phyloP scores from a whole-genome alignment of 805 yeast genomes.

The Barnettozyma wickerhamii region DNA sequence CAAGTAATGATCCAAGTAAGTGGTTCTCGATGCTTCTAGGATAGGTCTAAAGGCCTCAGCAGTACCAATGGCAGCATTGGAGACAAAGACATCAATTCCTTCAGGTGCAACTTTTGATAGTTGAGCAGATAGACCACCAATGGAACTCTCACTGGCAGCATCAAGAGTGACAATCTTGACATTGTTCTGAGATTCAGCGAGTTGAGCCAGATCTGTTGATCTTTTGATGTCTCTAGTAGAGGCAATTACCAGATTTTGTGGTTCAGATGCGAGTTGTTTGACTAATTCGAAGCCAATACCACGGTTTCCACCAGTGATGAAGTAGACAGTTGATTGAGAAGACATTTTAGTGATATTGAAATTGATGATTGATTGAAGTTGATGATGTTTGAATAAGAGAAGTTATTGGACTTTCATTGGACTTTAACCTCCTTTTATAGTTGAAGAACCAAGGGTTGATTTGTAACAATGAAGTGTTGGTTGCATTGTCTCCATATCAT shows the following conservation, averaged over 20 bases:
- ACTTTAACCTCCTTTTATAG: too few relatives aligned
- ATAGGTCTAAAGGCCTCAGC: neutral
- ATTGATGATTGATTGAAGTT: too few relatives aligned
- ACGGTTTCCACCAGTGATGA: conserved; percentile 6
- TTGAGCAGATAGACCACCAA: conserved; percentile 2
- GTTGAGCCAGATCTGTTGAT: conserved; percentile 2
- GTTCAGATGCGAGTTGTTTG: conserved; percentile 1
- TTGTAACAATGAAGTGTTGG: too few relatives aligned
- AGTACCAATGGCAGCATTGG: conserved; percentile 14
- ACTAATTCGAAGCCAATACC: conserved; percentile 8
- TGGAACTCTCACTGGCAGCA: conserved; percentile 9
- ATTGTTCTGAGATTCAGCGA: conserved; percentile 3
- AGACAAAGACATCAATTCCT: conserved; percentile 13
- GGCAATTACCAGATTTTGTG: conserved; percentile 1
- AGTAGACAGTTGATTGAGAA: too few relatives aligned
- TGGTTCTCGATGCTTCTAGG: conserved; percentile 1
- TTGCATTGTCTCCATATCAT: too few relatives aligned
- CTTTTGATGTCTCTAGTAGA: neutral
- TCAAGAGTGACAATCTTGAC: conserved; percentile 10
- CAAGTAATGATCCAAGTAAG: conserved; percentile 4
- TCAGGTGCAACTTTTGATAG: conserved; percentile 4
- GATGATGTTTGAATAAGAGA: too few relatives aligned
- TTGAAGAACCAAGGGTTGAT: too few relatives aligned
- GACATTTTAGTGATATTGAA: too few relatives aligned
- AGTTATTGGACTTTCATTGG: too few relatives aligned